phyloP scores from a whole-genome alignment of 495 filamentous ascomycete genomes.

The Sporormia fimetaria region DNA sequence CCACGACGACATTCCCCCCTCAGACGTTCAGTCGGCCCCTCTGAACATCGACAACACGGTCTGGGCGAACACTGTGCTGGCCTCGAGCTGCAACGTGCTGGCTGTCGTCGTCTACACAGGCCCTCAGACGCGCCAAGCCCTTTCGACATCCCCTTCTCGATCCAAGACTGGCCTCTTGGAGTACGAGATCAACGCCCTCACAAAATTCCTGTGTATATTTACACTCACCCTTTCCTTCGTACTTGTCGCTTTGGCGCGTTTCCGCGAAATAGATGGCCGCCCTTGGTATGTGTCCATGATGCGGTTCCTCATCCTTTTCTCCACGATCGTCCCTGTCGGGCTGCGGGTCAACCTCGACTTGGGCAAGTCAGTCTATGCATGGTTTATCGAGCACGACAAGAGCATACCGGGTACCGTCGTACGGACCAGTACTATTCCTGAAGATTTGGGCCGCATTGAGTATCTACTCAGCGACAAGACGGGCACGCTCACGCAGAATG shows the following conservation, averaged over 20 bases:
- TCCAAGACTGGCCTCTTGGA: conserved; percentile 90
- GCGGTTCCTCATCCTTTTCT: conserved; percentile 95
- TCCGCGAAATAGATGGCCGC: conserved; percentile 50
- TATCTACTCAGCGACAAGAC: conserved; percentile 97
- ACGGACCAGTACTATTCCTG: conserved; percentile 91
- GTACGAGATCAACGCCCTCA: conserved; percentile 95
- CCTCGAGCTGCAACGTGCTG: conserved; percentile 75
- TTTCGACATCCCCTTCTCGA: conserved; percentile 82
- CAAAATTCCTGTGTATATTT: conserved; percentile 86
- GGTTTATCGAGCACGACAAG: conserved; percentile 84
- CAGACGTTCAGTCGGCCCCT: conserved; percentile 45
- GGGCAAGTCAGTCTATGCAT: conserved; percentile 91
- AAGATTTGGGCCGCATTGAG: conserved; percentile 91
- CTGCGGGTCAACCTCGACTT: conserved; percentile 93
- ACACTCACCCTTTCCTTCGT: conserved; percentile 78
- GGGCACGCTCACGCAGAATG: conserved; percentile 92
- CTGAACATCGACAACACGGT: conserved; percentile 95
- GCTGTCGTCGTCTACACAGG: conserved; percentile 92
- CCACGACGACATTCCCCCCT: conserved; percentile 7
- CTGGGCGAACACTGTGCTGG: conserved; percentile 96
- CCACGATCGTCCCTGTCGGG: conserved; percentile 95
- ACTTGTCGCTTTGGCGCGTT: conserved; percentile 78
- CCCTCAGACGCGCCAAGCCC: conserved; percentile 81
- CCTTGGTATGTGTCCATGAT: conserved; percentile 90
- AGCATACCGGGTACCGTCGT: conserved; percentile 89